Evolutionary conservation across 345 rosid genomes (phyloP).

Genomic region (Cardamine occulta): DNA sequence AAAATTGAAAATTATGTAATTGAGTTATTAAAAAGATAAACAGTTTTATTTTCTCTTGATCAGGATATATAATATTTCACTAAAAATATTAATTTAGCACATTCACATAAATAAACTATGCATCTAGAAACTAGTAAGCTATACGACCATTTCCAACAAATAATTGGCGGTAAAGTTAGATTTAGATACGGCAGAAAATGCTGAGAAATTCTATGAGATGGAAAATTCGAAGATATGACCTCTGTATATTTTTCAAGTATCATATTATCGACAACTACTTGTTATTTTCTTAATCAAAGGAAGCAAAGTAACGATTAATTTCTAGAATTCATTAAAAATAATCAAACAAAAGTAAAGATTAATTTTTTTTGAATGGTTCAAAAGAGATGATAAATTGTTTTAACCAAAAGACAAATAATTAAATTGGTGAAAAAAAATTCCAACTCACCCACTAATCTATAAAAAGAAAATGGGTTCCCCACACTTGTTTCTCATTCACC

Average conservation of each 20-base stretch:
- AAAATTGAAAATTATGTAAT: background rate
- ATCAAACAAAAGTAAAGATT: background rate
- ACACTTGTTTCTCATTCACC: conserved; percentile 17
- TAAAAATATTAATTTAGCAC: background rate
- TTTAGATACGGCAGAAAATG: background rate
- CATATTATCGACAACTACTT: background rate
- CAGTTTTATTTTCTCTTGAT: background rate
- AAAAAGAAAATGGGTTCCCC: conserved; percentile 1
- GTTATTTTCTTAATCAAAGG: background rate
- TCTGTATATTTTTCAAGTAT: background rate
- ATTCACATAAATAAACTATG: background rate
- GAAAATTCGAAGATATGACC: background rate
- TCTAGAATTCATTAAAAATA: background rate
- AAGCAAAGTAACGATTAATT: background rate
- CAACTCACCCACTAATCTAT: conserved; percentile 15
- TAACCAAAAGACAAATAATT: background rate
- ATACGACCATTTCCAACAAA: conserved; percentile 8
- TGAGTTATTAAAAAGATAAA: background rate
- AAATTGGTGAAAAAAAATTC: background rate
- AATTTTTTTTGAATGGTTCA: conserved; percentile 30
- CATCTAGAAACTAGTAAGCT: conserved; percentile 5
- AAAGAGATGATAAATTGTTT: background rate
- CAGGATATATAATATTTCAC: too few species aligned
- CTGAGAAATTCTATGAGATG: background rate
- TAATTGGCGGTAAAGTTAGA: background rate